Evolutionary conservation across 805 yeast species (phyloP).

Genomic region (Candida nonsorbophila): DNA sequence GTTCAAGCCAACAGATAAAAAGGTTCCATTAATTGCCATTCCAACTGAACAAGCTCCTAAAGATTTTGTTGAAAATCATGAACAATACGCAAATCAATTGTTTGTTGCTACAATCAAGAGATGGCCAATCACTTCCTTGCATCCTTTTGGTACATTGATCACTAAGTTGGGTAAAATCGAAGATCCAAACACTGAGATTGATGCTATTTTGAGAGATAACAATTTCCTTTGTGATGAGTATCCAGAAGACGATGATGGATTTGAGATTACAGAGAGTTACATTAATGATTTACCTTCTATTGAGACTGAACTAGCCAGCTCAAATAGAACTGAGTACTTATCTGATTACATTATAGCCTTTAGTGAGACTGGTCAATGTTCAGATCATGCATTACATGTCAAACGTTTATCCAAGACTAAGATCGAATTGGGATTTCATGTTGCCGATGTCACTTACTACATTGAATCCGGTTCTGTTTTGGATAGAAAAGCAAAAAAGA

Average conservation of each 20-base stretch:
- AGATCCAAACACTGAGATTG: conserved; percentile 73
- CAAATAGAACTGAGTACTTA: conserved; percentile 47
- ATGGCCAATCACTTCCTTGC: conserved; percentile 98
- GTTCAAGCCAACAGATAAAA: conserved; percentile 98
- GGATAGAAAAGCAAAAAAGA: conserved; percentile 85
- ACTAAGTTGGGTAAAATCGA: conserved; percentile 80
- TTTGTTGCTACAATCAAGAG: conserved; percentile 95
- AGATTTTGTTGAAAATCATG: conserved; percentile 91
- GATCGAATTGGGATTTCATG: conserved; percentile 82
- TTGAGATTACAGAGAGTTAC: conserved; percentile 7
- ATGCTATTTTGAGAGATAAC: conserved; percentile 83
- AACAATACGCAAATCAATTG: conserved; percentile 69
- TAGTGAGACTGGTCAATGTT: conserved; percentile 49
- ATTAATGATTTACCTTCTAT: conserved; percentile 34
- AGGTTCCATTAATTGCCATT: conserved; percentile 95
- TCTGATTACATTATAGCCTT: conserved; percentile 63
- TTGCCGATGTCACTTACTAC: conserved; percentile 71
- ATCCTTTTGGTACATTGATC: conserved; percentile 93
- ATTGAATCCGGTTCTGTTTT: conserved; percentile 68
- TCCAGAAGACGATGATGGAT: conserved; percentile 32
- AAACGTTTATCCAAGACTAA: conserved; percentile 53
- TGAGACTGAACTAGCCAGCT: conserved; percentile 29
- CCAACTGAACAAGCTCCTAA: conserved; percentile 98
- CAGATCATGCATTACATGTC: conserved; percentile 83
- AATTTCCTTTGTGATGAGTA: conserved; percentile 80